These are phyloP conservation scores for Epicoccum nigrum DNA, from an alignment of 2,329 filamentous ascomycete species.

Conservation along the genomic window DNA sequence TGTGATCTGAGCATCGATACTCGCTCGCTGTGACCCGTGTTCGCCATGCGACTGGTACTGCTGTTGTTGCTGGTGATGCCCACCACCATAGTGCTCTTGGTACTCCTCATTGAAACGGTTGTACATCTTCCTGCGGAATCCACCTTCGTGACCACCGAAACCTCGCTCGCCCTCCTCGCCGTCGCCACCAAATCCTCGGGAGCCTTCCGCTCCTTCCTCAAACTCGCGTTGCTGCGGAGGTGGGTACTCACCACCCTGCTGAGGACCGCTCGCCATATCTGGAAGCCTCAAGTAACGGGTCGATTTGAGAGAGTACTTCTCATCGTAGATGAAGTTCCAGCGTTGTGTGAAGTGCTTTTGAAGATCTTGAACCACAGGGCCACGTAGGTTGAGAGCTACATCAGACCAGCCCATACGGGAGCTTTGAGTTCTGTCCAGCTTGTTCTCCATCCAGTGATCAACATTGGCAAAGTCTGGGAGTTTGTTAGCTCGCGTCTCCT, in stretches of 20 bases:
- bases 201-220: conserved; percentile 44
- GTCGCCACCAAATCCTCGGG: conserved; percentile 45
- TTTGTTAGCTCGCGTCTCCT: conserved; percentile 16
- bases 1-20: conserved; percentile 45
- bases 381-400: conserved; percentile 76
- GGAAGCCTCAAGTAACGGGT: conserved; percentile 53
- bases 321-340: conserved; percentile 89
- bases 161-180: conserved; percentile 43
- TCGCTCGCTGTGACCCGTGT: conserved; percentile 38
- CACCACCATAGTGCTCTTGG: conserved; percentile 33
- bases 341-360: conserved; percentile 80
- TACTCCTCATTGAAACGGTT: conserved; percentile 34
- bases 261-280: conserved; percentile 38
- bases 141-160: conserved; percentile 34
- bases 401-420: conserved; percentile 95
- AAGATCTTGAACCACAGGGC: conserved; percentile 76
- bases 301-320: conserved; percentile 74
- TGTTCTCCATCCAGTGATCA: conserved; percentile 80
- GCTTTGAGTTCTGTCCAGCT: conserved; percentile 78
- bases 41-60: conserved; percentile 38
- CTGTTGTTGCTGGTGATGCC: conserved; percentile 20
- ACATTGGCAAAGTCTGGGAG: conserved; percentile 73
- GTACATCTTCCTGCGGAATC: conserved; percentile 39
- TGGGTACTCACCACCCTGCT: conserved; percentile 50
- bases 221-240: conserved; percentile 47